Conservation (phyloP, 768 basidiomycete genomes). For the Panus rudis region DNA sequence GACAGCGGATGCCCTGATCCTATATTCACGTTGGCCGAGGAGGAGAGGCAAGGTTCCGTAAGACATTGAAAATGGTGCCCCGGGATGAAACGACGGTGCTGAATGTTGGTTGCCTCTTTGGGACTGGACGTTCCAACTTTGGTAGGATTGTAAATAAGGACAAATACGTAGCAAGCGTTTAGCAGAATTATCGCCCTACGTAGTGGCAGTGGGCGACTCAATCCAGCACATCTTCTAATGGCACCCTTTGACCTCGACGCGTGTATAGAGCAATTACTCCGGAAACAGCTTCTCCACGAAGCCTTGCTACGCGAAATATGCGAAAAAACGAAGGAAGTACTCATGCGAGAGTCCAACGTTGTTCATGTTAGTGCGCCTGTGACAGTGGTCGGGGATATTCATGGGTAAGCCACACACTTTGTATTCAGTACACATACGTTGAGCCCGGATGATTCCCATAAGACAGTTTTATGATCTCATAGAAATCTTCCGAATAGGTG, state of each 20-base stretch:
- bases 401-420: constrained; percentile 62
- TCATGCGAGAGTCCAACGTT: constrained; percentile 98
- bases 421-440: constrained; percentile 4
- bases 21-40: too few relatives aligned
- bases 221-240: constrained; percentile 16
- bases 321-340: constrained; percentile 98
- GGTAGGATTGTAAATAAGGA: constrained; percentile 1
- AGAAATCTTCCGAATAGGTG: constrained; percentile 98
- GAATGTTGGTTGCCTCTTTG: too few relatives aligned
- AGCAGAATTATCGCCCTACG: too few relatives aligned
- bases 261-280: constrained; percentile 84
- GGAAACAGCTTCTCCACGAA: constrained; percentile 93
- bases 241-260: constrained; percentile 91
- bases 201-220: too few relatives aligned
- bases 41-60: too few relatives aligned
- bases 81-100: too few relatives aligned
- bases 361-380: constrained; percentile 96
- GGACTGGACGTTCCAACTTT: too few relatives aligned
- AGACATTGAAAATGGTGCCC: too few relatives aligned
- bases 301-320: constrained; percentile 95
- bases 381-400: constrained; percentile 98
- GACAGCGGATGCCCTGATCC: too few relatives aligned
- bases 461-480: constrained; percentile 99
- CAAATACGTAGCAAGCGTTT: constrained; percentile 1
- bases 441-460: constrained; percentile 36